Evolutionary conservation across 2,329 filamentous ascomycete species (phyloP), one percentile per base, ranked within the genome.

Genomic region (Tolypocladium pustulatum): DNA sequence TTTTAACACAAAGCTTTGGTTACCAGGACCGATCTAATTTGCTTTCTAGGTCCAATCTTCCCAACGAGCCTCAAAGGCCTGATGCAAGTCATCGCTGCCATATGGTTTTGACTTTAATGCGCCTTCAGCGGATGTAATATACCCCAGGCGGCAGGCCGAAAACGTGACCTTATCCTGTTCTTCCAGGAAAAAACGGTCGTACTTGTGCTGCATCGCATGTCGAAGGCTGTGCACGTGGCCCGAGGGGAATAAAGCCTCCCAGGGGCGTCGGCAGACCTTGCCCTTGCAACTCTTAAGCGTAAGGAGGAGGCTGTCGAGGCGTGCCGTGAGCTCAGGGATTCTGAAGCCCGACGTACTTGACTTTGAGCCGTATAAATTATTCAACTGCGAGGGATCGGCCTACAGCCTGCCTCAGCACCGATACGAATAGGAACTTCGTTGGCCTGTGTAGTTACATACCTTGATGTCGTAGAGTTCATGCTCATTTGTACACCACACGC

Each of bases 401-500:
- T 83, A 46, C 30, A 27, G n/a, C 4, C 20, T 2, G 9, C n/a
- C 9, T 52, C 37, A 53, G 10, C 30, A 34, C 22, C 9, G 13
- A 46, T n/a, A 20, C 2, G n/a, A 41, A 34, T 7, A 20, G 17
- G n/a, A 20, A 8, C 38, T 4, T 7, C 25, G 27, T 6, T 3
- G 25, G n/a, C 6, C 9, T 13, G 32, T 34, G 1, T 20, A 27
- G 2, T 25, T 6, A 54, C 65, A 9, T 61, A 66, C 82, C 65
- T 75, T 79, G 43, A 87, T 65, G 61, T 88, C 78, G 66, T 88
- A 89, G 2, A 87, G 76, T 67, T 89, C 85, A 58, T 83, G 81
- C 65, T 88, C 85, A 56, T 84, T 83, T 17, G 73, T 86, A 65
- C 87, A 89, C 85, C 86, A 89, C 0, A 88, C 83, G 0, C 83